Evolutionary conservation across 2,329 filamentous ascomycete genomes (phyloP), one percentile per base, ranked within the genome.

Genomic region (Trichophyton rubrum): DNA sequence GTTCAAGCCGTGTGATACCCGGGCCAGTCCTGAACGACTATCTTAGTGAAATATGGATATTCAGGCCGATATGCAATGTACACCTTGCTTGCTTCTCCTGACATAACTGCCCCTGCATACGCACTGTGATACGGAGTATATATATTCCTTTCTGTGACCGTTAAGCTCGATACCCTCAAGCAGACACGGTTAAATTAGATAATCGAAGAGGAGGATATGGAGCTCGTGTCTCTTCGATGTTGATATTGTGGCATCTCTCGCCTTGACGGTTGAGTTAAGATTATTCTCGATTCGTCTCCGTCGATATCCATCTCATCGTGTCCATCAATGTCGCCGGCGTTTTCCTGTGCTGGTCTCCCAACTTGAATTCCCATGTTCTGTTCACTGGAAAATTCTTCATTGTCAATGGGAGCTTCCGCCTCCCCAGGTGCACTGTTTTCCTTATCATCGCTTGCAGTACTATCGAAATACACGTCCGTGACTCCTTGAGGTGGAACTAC

Each of bases 401-500:
- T 9, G 9, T 35, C 51, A 55, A 20, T 8, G 17, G 30, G 27
- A 11, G 3, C 7, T 22, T 55, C 33, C 11, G 1, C 2, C 7
- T 30, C 24, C 8, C 15, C 58, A 38, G 59, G 59, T 11, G n/a
- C 41, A 56, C 24, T 17, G 56, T 65, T 65, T 59, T 65, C 63
- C 56, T 65, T 65, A 33, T 65, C 60, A 15, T 65, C 60, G 35
- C 60, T 62, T 3, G 58, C 63, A 9, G 41, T 51, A 20, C 59
- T 30, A 41, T 63, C 33, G 9, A 56, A 38, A 35, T 58, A 59
- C 45, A 40, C 40, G 15, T 61, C 40, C 5, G 45, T 47, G 7
- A 49, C 8, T 9, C 57, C 57, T 11, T 15, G 47, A 11, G 40
- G 40, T n/a, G 56, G 60, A 11, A 40, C 62, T 20, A 55, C 45